Evolutionary conservation across 805 yeast species (phyloP), one percentile per base, ranked within the genome.

Genomic region (Cyberlindnera sargentensis): DNA sequence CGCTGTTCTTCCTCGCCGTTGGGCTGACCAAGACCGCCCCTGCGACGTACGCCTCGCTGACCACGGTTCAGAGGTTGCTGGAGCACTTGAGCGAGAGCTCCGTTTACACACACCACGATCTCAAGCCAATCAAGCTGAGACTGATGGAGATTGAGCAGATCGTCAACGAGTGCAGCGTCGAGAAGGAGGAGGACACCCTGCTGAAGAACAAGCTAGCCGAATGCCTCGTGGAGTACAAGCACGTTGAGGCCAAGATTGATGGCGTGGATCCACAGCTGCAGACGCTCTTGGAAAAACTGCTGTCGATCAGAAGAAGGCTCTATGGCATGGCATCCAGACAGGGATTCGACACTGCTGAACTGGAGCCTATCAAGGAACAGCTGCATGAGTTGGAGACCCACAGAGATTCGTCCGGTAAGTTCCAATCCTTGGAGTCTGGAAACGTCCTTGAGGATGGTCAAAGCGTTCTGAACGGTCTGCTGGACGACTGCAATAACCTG

Each of bases 21-120:
- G 99, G 99, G 3, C 70, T 88, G 53, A 84, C 84, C 38, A 82
- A 88, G 53, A 76, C 88, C 31, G 95, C 96, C 1, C 96, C 98
- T 1, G 96, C 97, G 4, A 86, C 96, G 1, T 93, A 85, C 64
- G 91, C 95, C 5, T 85, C 95, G 3, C 67, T 91, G 35, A 73
- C 89, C 35, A 88, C 98, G 0, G 95, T 93, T 23, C 83, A 82
- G 64, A 79, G 93, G 52, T 67, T 93, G 45, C 70, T 93, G 52
- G 85, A 79, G 50, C 98, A 91, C 64, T 67, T 91, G 48, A 76
- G 78, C 50, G 96, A 86, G 59, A 77, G 86, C 40, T 80, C 80
- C 43, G 87, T 86, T 23, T 91, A 81, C 63, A 89, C 97, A 1
- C 78, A 77, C 44, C 85, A 84, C 53, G 99, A 93, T 61, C 72